Conservation (phyloP, 257 asterid genomes). For the Solanum pinnatisectum region DNA sequence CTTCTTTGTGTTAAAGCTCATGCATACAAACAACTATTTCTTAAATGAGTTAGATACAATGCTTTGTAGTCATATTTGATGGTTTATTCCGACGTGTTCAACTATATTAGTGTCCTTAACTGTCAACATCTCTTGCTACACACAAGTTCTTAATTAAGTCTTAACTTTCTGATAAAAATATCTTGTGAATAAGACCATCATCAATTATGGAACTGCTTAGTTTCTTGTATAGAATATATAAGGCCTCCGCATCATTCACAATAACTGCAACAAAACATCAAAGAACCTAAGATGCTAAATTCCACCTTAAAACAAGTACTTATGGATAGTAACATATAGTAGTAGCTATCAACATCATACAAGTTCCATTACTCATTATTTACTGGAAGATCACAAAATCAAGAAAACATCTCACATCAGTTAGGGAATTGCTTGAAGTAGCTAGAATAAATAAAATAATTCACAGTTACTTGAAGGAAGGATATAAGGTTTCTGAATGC, state of each 20-base stretch:
- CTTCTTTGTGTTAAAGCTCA: neutral
- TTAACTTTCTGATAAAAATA: slow-evolving; percentile 3
- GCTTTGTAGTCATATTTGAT: neutral
- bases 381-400: neutral
- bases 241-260: slow-evolving; percentile 76
- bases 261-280: slow-evolving; percentile 36
- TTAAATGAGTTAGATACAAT: neutral
- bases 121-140: neutral
- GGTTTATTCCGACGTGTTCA: neutral
- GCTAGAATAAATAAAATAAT: neutral
- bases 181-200: slow-evolving; percentile 75
- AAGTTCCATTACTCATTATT: neutral
- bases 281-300: neutral
- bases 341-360: neutral
- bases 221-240: slow-evolving; percentile 37
- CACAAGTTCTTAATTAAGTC: neutral
- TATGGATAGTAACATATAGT: too few species aligned
- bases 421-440: neutral
- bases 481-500: neutral
- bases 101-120: neutral
- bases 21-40: neutral
- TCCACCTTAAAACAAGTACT: neutral
- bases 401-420: neutral
- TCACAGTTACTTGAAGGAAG: neutral
- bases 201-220: slow-evolving; percentile 56